Evolutionary conservation across 2,329 filamentous ascomycete species (phyloP), one percentile per base, ranked within the genome.

Genomic region (Stemphylium vesicarium): DNA sequence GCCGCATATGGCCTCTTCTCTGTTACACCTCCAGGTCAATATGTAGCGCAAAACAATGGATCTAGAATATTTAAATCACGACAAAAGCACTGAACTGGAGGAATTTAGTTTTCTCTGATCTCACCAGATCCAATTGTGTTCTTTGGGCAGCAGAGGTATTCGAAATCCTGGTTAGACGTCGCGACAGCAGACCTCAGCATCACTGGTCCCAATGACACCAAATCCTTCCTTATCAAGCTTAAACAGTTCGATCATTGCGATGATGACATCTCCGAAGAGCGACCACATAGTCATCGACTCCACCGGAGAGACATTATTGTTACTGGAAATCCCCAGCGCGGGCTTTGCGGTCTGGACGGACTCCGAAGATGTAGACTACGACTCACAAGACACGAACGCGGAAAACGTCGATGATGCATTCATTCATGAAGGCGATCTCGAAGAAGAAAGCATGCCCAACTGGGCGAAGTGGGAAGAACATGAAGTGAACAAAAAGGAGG

Each of bases 271-370:
- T 7, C 24, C 24, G 2, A 2, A 13, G 9, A 43, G 15, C 13
- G 22, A 36, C 29, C 39, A 15, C 13, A 20, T 49, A 10, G 20
- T 49, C 10, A 50, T 59, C 16, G 43, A 49, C 16, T 35, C 39
- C 3, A 33, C 32, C n/a, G 56, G 50, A n/a, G 56, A 53, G 20
- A 32, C 45, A 15, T 24, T 59, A 1, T 33, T 59, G 3, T 49
- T 38, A n/a, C 16, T 59, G 9, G 29, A 26, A 4, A 45, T 42
- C 2, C 31, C 48, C 7, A 32, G 22, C 2, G 6, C 11, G 2
- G 15, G 22, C 16, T 56, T 59, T 37, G 53, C 56, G 16, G 43
- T 50, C 11, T 59, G 56, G 56, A 24, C 38, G 12, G 37, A n/a
- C 29, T n/a, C 41, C 26, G 5, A 24, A 13, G 20, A 40, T 5